Conservation (phyloP, 2,329 filamentous ascomycete genomes). For the Penicillium glabrum region DNA sequence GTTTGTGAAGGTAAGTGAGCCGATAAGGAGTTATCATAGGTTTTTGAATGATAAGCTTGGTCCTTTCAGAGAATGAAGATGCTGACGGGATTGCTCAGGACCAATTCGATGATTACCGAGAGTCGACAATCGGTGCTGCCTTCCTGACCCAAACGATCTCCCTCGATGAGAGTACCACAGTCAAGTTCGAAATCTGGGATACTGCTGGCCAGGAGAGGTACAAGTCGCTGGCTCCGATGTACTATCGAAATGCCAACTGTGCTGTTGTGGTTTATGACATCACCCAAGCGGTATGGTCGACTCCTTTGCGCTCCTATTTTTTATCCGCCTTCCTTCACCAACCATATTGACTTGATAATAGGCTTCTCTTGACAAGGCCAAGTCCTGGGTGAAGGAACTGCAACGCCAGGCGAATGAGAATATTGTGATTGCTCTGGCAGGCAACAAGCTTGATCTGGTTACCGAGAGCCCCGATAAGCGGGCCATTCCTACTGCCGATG, state of each 20-base stretch:
- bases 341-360: conserved; percentile 40
- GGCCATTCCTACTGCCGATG: conserved; percentile 83
- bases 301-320: background rate
- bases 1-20: conserved; percentile 84
- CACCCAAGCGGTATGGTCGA: conserved; percentile 83
- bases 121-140: conserved; percentile 96
- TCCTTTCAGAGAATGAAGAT: background rate
- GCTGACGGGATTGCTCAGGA: conserved; percentile 60
- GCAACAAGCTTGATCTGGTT: conserved; percentile 96
- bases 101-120: conserved; percentile 98
- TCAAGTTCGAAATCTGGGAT: conserved; percentile 99
- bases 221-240: conserved; percentile 98
- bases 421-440: conserved; percentile 96
- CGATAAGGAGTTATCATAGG: background rate
- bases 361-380: conserved; percentile 97
- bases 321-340: background rate
- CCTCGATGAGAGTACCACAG: conserved; percentile 94
- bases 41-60: background rate
- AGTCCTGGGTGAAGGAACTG: conserved; percentile 98
- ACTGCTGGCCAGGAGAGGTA: conserved; percentile 98
- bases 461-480: conserved; percentile 94
- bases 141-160: conserved; percentile 99
- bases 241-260: conserved; percentile 99
- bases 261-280: conserved; percentile 99
- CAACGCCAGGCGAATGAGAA: conserved; percentile 99